Evolutionary conservation across 163 green algal genomes (phyloP), one percentile per base, ranked within the genome.

Genomic region (Smithsoniella earleae): DNA sequence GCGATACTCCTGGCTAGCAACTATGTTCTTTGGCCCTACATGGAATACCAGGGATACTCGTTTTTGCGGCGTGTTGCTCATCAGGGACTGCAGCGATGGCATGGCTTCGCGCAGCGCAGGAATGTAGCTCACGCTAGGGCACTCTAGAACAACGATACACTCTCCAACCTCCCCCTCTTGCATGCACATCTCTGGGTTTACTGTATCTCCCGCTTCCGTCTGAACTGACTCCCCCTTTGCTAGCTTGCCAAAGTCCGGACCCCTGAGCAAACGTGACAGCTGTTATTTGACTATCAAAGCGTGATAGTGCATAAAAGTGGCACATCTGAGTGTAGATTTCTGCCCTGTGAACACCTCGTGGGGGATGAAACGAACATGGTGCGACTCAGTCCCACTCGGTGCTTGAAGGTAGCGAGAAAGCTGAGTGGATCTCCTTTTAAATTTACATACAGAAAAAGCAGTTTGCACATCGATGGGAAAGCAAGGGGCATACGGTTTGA

Each of bases 201-300:
- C 58, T 6, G 22, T 31, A 34, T 30, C 34, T 30, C 58, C 58
- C 5, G 40, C 58, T 4, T n/a, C n/a, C 5, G 58, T 34, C 25
- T 5, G 40, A 16, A 69, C 58, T 4, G 58, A 10, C 58, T 69
- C n/a, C 5, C 58, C 58, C 0, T 69, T 69, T 30, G 58, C 58
- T 5, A 69, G 58, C 58, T 43, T 69, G 25, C 58, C 58, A 33
- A 69, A 69, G 58, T 38, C 34, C 3, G 58, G 58, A 16, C 58
- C 58, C 58, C 58, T 69, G 58, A 25, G 33, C 8, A 27, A 6
- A 13, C 49, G 5, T 27, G 16, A 6, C 49, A 25, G 49, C 8
- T 64, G 43, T 54, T 16, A 18, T 18, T 54, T 16, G 16, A 54
- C 16, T 54, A 18, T 27, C 43, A 18, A 54, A 16, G 18, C 43